Base-by-base conservation (phyloP, 2,329 filamentous ascomycete species). In the Ilyonectria sp. region DNA sequence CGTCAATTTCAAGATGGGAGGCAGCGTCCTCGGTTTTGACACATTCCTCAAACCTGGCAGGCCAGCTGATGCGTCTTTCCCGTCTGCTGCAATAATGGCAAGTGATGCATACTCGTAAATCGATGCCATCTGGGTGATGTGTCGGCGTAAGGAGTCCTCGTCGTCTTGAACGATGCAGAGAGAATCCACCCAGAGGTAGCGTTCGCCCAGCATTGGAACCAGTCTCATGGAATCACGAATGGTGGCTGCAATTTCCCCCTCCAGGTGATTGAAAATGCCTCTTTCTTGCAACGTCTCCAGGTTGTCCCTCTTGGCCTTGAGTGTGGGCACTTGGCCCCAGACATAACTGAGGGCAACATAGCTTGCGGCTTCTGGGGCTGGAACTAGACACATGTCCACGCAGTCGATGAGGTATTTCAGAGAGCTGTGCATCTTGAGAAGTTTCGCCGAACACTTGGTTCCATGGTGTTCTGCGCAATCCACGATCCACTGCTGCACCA, bases 291-390 rank as follows among this genome's bases (percentile, higher is more conserved):
- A 15, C 0, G 10, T 23, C 1, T 55, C 5, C 15, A 69, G 2
- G 17, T 67, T 69, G 15, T 8, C 47, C 40, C 21, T 55, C 5
- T 15, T 26, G 4, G 63, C 54, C 43, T 50, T 63, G 33, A 56
- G 58, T 17, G 59, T 60, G 3, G 33, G 40, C 9, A 37, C 23
- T 33, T 56, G 57, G 1, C 63, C 67, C 67, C 55, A 69, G 4
- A 66, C 50, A n/a, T 69, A 63, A 21, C 67, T 69, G 7, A 69
- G 44, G 13, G 63, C 55, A 4, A 63, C 35, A 21, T 69, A 67
- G 1, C 10, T 46, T 23, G 46, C 62, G 26, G 26, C 15, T 3
- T 55, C 21, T 13, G 21, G 49, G 1, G 60, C 40, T 44, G 43
- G n/a, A n/a, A 67, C 54, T 0, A 67, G 46, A 21, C 64, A 67